These are phyloP conservation scores for Pseudonectria foliicola DNA, from an alignment of 2,329 filamentous ascomycete species.

Conservation along the genomic window DNA sequence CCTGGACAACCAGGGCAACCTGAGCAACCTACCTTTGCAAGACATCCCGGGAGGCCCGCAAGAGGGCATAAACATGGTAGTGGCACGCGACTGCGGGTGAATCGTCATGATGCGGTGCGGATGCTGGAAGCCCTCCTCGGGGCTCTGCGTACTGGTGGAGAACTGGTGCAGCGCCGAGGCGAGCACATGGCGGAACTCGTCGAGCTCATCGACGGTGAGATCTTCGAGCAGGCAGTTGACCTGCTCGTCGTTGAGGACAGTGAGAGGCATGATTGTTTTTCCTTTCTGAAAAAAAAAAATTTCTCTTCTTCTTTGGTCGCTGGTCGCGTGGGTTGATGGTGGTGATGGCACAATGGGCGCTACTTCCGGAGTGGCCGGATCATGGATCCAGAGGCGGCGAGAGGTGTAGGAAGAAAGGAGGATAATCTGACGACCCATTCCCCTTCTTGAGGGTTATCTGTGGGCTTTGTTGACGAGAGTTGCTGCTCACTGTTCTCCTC, in stretches of 20 bases:
- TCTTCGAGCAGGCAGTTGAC: conserved; percentile 47
- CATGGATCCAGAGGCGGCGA: too few species aligned
- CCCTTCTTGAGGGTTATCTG: too few species aligned
- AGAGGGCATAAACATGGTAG: conserved; percentile 70
- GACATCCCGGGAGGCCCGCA: conserved; percentile 56
- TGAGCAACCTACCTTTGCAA: conserved; percentile 68
- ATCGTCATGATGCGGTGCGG: conserved; percentile 45
- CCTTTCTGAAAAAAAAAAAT: too few species aligned
- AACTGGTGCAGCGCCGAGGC: conserved; percentile 52
- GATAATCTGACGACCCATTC: too few species aligned
- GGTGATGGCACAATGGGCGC: too few species aligned
- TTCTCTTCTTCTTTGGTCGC: too few species aligned
- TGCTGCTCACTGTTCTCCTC: too few species aligned
- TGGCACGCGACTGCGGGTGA: conserved; percentile 42
- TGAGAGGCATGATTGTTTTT: conserved; percentile 47
- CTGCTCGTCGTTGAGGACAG: conserved; percentile 51
- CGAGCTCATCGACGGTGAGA: conserved; percentile 45
- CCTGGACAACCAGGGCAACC: too few species aligned
- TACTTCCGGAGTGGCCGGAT: too few species aligned
- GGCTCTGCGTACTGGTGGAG: conserved; percentile 46
- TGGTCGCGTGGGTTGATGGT: too few species aligned
- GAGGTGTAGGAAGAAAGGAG: too few species aligned
- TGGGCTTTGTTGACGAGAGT: too few species aligned
- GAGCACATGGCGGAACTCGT: conserved; percentile 42
- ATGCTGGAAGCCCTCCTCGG: conserved; percentile 44